Percentiles rank a stretch among this genome's conserved stretches.
Conservation (phyloP, 2,329 filamentous ascomycete genomes). For the Aspergillus sp. region DNA sequence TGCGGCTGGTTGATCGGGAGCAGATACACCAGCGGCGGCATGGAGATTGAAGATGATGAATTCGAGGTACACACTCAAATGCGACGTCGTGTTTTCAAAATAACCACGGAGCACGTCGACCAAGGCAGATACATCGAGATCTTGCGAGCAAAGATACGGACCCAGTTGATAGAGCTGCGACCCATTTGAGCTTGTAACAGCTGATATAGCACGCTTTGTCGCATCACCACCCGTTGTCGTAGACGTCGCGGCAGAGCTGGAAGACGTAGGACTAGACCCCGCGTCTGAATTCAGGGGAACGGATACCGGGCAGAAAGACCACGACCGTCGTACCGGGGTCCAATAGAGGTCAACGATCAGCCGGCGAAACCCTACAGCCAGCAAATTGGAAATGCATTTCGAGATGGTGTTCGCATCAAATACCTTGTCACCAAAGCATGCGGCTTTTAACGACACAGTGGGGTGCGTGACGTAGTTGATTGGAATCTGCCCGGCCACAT, state of each 20-base stretch:
- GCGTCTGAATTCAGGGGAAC: conserved; percentile 32
- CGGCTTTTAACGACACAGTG: conserved; percentile 48
- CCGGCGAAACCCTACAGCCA: conserved; percentile 51
- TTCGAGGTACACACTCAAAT: conserved; percentile 46
- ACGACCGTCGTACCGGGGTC: conserved; percentile 47
- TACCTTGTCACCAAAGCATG: conserved; percentile 49
- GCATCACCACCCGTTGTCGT: background rate
- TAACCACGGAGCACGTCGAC: conserved; percentile 46
- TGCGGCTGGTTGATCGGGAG: conserved; percentile 37
- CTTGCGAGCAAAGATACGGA: conserved; percentile 48
- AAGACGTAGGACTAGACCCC: conserved; percentile 7
- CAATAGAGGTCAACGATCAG: conserved; percentile 57
- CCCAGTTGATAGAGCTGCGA: conserved; percentile 41
- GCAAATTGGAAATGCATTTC: conserved; percentile 55
- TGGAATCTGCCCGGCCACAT: conserved; percentile 51
- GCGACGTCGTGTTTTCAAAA: conserved; percentile 45
- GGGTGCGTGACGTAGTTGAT: conserved; percentile 55
- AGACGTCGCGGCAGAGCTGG: no score
- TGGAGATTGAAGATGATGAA: conserved; percentile 54
- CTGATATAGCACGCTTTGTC: conserved; percentile 19
- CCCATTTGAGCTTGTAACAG: conserved; percentile 14
- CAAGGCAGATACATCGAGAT: conserved; percentile 45
- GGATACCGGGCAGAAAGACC: conserved; percentile 55
- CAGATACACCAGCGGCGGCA: conserved; percentile 40
- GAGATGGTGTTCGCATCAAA: conserved; percentile 46